A percentile compares a stretch with the other conserved stretches of the same genome.
Conservation (phyloP, 2,329 filamentous ascomycete species). For the Hypoxylon sp. region DNA sequence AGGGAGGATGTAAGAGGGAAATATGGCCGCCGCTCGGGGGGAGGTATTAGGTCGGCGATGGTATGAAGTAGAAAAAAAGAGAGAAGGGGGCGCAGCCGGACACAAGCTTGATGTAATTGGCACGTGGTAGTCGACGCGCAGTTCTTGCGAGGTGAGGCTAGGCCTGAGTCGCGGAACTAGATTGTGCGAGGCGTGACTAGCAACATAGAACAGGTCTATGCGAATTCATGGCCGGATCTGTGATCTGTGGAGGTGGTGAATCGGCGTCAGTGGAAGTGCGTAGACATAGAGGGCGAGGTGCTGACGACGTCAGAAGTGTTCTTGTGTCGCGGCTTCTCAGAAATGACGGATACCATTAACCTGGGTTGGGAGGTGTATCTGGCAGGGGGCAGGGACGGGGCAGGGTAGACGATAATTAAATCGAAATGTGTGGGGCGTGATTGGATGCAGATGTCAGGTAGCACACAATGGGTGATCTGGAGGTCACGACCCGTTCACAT, state of each 20-base stretch:
- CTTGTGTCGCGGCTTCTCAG: conserved; percentile 13
- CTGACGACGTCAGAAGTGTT: neutral
- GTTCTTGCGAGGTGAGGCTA: conserved; percentile 16
- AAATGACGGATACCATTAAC: conserved; percentile 19
- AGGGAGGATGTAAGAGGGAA: conserved; percentile 2
- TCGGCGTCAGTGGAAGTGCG: neutral
- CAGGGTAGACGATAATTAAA: conserved; percentile 26
- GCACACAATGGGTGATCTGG: conserved; percentile 25
- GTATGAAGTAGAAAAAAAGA: neutral
- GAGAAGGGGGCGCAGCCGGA: conserved; percentile 14
- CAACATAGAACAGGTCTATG: conserved; percentile 3
- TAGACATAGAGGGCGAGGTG: neutral
- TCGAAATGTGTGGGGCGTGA: conserved; percentile 32
- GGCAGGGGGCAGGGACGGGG: neutral
- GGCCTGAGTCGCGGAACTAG: conserved; percentile 14
- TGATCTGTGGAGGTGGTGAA: neutral
- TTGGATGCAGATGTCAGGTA: conserved; percentile 21
- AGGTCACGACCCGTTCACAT: conserved; percentile 24
- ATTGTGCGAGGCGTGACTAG: neutral
- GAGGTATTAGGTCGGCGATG: conserved; percentile 3
- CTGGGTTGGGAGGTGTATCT: conserved; percentile 6
- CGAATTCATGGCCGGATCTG: neutral
- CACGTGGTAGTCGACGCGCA: conserved; percentile 30
- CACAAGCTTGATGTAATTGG: conserved; percentile 32
- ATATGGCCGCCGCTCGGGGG: conserved; percentile 3